A percentile compares a stretch with the other conserved stretches of the same genome.
phyloP scores from a whole-genome alignment of 2,329 filamentous ascomycete genomes.

The Trichothecium sympodiale region DNA sequence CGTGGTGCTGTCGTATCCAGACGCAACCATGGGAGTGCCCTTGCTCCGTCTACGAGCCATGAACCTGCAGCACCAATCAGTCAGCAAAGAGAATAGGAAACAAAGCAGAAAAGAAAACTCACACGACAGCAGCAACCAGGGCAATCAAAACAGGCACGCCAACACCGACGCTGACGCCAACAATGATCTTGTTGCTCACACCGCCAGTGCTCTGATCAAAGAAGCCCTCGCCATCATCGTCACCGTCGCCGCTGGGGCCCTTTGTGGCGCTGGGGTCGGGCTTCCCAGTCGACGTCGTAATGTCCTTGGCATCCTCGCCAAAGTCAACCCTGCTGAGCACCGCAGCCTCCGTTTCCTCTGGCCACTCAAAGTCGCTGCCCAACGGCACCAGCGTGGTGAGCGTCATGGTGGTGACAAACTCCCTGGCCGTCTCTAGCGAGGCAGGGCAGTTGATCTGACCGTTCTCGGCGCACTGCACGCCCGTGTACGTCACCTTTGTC shows the following conservation, averaged over 20 bases:
- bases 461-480: slow-evolving; percentile 28
- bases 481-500: slow-evolving; percentile 29
- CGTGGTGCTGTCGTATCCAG: too few species aligned
- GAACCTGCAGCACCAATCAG: too few species aligned
- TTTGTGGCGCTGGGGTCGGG: slow-evolving; percentile 20
- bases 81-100: background rate
- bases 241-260: background rate
- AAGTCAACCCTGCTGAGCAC: slow-evolving; percentile 28
- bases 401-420: slow-evolving; percentile 25
- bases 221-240: slow-evolving; percentile 5
- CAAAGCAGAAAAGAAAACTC: slow-evolving; percentile 9
- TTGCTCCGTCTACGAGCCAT: too few species aligned
- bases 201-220: slow-evolving; percentile 17
- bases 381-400: slow-evolving; percentile 27
- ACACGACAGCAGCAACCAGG: slow-evolving; percentile 18
- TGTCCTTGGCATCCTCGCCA: slow-evolving; percentile 22
- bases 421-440: slow-evolving; percentile 33
- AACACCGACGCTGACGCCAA: slow-evolving; percentile 36
- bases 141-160: slow-evolving; percentile 27
- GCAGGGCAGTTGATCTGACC: slow-evolving; percentile 37
- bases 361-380: slow-evolving; percentile 27
- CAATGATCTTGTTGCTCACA: slow-evolving; percentile 31
- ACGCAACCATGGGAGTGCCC: too few species aligned
- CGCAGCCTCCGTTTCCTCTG: slow-evolving; percentile 18
- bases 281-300: slow-evolving; percentile 28